These are phyloP conservation scores for Pichiaceae sp. DNA, from an alignment of 1,139 yeast species.

Conservation along the genomic window DNA sequence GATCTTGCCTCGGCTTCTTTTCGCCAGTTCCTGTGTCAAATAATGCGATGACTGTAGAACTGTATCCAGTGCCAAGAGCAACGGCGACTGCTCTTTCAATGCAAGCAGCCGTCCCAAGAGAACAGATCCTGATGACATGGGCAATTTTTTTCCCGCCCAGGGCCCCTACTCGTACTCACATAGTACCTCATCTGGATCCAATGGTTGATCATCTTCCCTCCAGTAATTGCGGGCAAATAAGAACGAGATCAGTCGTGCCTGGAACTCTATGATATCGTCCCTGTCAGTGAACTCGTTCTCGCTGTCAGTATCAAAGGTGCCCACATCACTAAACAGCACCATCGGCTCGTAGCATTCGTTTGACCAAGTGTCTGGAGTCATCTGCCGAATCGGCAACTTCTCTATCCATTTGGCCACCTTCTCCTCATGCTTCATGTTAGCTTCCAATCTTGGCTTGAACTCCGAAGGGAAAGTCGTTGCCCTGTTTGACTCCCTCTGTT, in stretches of 20 bases:
- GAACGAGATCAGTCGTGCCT: slow-evolving; percentile 24
- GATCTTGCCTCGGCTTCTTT: slow-evolving; percentile 27
- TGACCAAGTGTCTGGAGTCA: slow-evolving; percentile 21
- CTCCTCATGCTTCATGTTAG: slow-evolving; percentile 53
- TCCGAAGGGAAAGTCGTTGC: slow-evolving; percentile 21
- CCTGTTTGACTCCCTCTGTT: background rate
- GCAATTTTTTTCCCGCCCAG: no score
- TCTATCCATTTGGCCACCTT: slow-evolving; percentile 57
- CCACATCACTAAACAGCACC: slow-evolving; percentile 12
- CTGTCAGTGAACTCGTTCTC: slow-evolving; percentile 18
- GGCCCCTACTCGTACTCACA: no score
- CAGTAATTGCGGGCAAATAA: background rate
- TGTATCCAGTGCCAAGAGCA: slow-evolving; percentile 61
- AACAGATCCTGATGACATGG: slow-evolving; percentile 33
- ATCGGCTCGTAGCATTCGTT: slow-evolving; percentile 41
- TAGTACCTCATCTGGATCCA: no score
- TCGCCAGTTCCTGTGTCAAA: slow-evolving; percentile 49
- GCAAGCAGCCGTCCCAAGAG: slow-evolving; percentile 54
- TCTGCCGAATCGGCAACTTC: slow-evolving; percentile 38
- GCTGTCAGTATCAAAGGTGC: slow-evolving; percentile 10
- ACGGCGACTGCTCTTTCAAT: slow-evolving; percentile 66
- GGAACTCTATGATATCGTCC: slow-evolving; percentile 41
- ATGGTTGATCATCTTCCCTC: no score
- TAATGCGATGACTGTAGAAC: slow-evolving; percentile 56
- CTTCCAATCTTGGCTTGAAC: slow-evolving; percentile 51